A percentile compares a stretch with the other conserved stretches of the same genome.
phyloP scores from a whole-genome alignment of 1,139 yeast species.

The Meyerozyma smithsonii region DNA sequence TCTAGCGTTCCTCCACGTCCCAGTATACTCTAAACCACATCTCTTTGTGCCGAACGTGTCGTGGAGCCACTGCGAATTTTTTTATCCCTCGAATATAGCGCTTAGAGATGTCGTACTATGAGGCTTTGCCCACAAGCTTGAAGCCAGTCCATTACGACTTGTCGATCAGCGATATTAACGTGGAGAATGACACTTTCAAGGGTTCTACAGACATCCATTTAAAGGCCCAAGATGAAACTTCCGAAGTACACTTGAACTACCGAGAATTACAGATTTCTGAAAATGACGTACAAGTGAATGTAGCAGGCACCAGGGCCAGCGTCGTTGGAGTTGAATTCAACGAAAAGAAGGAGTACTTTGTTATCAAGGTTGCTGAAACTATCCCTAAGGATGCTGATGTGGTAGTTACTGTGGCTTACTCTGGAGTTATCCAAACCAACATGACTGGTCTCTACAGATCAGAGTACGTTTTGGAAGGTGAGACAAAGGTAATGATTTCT shows the following conservation, averaged over 20 bases:
- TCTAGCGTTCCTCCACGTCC: no score
- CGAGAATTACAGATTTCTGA: conserved; percentile 25
- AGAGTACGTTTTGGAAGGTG: conserved; percentile 57
- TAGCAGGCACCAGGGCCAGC: not conserved
- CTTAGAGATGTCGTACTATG: conserved; percentile 15
- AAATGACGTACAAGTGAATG: conserved; percentile 9
- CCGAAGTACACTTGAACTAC: conserved; percentile 39
- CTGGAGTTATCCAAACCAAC: conserved; percentile 18
- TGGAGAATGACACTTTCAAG: conserved; percentile 26
- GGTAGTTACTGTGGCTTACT: not conserved
- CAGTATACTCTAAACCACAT: no score
- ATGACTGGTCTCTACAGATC: conserved; percentile 85
- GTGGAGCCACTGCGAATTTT: not conserved
- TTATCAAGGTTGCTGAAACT: conserved; percentile 17
- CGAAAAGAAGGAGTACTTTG: conserved; percentile 24
- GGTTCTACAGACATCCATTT: conserved; percentile 42
- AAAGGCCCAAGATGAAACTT: conserved; percentile 25
- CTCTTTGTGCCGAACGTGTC: not conserved
- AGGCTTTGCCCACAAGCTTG: conserved; percentile 42
- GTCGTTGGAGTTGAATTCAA: not conserved
- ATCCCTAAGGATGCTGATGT: conserved; percentile 8
- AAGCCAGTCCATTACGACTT: conserved; percentile 43
- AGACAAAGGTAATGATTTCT: conserved; percentile 61
- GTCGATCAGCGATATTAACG: conserved; percentile 32
- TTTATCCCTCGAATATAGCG: not conserved